Evolutionary conservation across 1,284 basidiomycete species (phyloP).

Genomic region (Apiotrichum mycotoxinovorans): DNA sequence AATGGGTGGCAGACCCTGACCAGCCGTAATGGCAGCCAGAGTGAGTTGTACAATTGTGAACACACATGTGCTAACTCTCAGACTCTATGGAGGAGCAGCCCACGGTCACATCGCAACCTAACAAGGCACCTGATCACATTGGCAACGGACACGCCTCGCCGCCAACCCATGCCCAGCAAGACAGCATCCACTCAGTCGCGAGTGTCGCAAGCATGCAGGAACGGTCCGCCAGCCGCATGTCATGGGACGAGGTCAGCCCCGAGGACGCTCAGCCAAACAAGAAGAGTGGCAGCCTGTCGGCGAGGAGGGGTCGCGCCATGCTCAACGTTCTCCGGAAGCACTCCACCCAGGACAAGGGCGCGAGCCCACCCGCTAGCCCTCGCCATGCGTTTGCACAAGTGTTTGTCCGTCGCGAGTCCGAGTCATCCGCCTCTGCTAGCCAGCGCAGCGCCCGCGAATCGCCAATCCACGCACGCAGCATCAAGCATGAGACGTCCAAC

Average conservation of each 20-base stretch:
- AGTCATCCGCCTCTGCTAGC: constrained; percentile 23
- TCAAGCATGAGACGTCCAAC: constrained; percentile 31
- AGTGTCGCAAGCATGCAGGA: neutral
- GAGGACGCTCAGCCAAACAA: constrained; percentile 26
- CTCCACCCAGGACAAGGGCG: neutral
- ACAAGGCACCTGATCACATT: neutral
- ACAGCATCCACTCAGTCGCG: neutral
- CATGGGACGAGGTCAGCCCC: constrained; percentile 39
- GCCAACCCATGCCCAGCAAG: neutral
- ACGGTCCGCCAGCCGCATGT: constrained; percentile 29
- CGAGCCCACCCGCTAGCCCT: constrained; percentile 28
- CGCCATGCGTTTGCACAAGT: constrained; percentile 11
- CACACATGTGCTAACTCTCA: neutral
- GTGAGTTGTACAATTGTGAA: neutral
- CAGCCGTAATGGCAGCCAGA: constrained; percentile 12
- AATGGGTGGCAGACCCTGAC: constrained; percentile 10
- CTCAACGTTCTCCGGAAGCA: constrained; percentile 31
- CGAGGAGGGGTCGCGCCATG: constrained; percentile 34
- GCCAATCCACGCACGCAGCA: neutral
- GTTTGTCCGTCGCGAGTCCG: constrained; percentile 24
- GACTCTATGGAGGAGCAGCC: too few species aligned
- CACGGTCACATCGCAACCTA: too few species aligned
- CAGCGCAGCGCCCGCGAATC: constrained; percentile 1
- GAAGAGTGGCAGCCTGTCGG: constrained; percentile 39
- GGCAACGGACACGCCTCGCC: neutral